Conservation (phyloP, 2,329 filamentous ascomycete species). For the Cylindrodendrum hubeiense region DNA sequence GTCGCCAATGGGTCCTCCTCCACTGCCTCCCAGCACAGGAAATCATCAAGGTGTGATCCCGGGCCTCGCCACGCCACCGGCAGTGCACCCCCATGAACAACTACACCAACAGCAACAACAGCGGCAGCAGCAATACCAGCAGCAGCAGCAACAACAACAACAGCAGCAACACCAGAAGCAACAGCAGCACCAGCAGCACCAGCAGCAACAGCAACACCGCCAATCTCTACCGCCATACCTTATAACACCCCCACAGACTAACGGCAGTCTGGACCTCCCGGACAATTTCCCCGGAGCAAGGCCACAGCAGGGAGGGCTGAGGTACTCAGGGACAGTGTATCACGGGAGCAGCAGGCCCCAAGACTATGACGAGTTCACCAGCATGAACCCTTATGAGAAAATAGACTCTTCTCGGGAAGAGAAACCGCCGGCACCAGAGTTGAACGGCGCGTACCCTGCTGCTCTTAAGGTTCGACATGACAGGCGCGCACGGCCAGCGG, state of each 20-base stretch:
- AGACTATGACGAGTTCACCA: conserved; percentile 38
- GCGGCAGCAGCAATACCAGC: conserved; percentile 16
- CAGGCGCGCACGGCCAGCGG: conserved; percentile 8
- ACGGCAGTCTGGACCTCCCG: conserved; percentile 15
- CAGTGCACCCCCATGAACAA: conserved; percentile 2
- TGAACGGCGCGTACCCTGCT: conserved; percentile 10
- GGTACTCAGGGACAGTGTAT: conserved; percentile 37
- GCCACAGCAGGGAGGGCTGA: conserved; percentile 23
- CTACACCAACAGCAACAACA: conserved; percentile 3
- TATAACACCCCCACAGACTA: conserved; percentile 5
- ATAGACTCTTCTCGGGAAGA: conserved; percentile 20
- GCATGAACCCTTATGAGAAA: conserved; percentile 30
- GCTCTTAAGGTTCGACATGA: conserved; percentile 15
- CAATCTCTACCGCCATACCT: conserved; percentile 1
- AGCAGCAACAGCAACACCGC: too few relatives aligned
- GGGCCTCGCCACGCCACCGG: conserved; percentile 13
- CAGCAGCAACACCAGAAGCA: conserved; percentile 9
- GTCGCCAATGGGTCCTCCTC: conserved; percentile 27
- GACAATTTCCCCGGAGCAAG: conserved; percentile 8
- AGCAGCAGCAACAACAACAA: conserved; percentile 8
- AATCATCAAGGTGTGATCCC: conserved; percentile 23
- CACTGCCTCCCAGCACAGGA: conserved; percentile 29
- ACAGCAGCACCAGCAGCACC: conserved; percentile 12
- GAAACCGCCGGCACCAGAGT: conserved; percentile 18
- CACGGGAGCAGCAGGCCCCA: conserved; percentile 33